phyloP scores from a whole-genome alignment of 441 rosid species.

The Arabidopsis hybrid region DNA sequence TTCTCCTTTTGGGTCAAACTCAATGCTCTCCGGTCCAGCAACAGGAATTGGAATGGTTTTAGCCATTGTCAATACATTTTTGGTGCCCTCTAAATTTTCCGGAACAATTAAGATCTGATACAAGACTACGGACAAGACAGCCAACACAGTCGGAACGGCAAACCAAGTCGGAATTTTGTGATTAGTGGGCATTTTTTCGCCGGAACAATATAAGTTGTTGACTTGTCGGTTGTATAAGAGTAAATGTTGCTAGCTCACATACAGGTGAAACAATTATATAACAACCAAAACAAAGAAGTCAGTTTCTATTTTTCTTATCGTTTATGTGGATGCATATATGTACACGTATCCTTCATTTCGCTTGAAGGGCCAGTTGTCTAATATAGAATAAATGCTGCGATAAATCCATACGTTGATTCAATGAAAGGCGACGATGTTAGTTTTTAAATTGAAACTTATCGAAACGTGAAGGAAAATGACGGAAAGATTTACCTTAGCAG shows the following conservation, averaged over 20 bases:
- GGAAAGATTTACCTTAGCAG: background rate
- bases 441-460: background rate
- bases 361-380: background rate
- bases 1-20: conserved; percentile 63
- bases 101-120: conserved; percentile 16
- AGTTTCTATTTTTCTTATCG: background rate
- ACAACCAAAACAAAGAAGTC: background rate
- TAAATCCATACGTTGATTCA: background rate
- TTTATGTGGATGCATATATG: conserved; percentile 10
- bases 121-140: conserved; percentile 11
- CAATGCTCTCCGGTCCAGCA: conserved; percentile 80
- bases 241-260: background rate
- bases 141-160: conserved; percentile 18
- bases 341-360: background rate
- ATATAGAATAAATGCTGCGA: background rate
- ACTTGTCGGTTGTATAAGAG: conserved; percentile 2
- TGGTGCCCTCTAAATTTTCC: conserved; percentile 31
- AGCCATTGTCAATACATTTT: conserved; percentile 36
- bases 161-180: conserved; percentile 26
- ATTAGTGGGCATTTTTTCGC: conserved; percentile 13
- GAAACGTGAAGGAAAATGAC: background rate
- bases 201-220: background rate
- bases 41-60: conserved; percentile 50
- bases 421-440: background rate
- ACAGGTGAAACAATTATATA: background rate